Percentiles rank a stretch among this genome's conserved stretches.
Evolutionary conservation across 352 stramenopile species (phyloP).

Genomic region (Phytophthora podocarpi): DNA sequence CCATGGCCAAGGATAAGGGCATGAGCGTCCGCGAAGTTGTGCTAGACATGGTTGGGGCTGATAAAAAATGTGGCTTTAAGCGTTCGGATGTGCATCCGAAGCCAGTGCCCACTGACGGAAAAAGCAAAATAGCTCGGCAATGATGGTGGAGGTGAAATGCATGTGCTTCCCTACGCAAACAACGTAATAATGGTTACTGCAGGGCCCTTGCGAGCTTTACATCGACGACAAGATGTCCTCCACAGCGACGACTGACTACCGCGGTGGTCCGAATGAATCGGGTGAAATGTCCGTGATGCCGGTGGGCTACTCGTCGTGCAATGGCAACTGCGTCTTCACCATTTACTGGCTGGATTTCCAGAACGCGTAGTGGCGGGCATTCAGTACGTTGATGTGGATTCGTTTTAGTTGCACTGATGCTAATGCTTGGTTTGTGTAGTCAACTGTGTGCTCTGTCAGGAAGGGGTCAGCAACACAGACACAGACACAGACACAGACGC

Average conservation of each 20-base stretch:
- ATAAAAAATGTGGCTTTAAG: slow-evolving; percentile 39
- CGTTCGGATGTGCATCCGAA: slow-evolving; percentile 25
- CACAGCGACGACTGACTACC: slow-evolving; percentile 46
- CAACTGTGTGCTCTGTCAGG: slow-evolving; percentile 1
- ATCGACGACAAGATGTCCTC: slow-evolving; percentile 44
- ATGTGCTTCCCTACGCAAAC: too few relatives aligned
- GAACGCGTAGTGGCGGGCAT: not conserved
- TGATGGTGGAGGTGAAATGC: slow-evolving; percentile 27
- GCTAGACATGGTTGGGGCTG: slow-evolving; percentile 34
- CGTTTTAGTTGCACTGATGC: not conserved
- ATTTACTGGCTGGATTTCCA: slow-evolving; percentile 4
- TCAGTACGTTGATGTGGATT: not conserved
- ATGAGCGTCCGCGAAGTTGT: slow-evolving; percentile 37
- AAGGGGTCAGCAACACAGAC: not conserved
- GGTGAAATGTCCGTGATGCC: slow-evolving; percentile 28
- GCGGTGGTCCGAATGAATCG: slow-evolving; percentile 16
- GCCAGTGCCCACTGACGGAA: slow-evolving; percentile 36
- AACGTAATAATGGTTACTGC: not conserved
- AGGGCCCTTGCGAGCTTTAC: slow-evolving; percentile 49
- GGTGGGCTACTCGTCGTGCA: slow-evolving; percentile 47
- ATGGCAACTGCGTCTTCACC: slow-evolving; percentile 24
- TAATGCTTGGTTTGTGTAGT: not conserved
- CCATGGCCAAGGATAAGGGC: slow-evolving; percentile 29
- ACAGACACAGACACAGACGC: too few relatives aligned
- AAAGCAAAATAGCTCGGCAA: slow-evolving; percentile 33